A percentile compares a stretch with the other conserved stretches of the same genome.
Evolutionary conservation across 345 rosid genomes (phyloP).

Genomic region (Melastoma malabathricum): DNA sequence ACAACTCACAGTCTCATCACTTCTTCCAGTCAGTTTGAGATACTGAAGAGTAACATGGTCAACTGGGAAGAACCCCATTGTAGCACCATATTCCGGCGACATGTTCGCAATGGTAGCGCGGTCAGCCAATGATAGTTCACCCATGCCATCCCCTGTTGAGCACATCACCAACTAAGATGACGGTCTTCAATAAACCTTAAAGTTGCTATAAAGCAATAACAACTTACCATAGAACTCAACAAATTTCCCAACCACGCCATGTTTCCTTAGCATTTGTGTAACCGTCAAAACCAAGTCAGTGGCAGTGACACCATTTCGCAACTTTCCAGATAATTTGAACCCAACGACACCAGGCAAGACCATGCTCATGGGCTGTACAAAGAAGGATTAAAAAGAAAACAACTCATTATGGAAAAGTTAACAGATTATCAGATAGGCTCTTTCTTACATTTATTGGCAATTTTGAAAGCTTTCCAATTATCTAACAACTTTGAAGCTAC

Average conservation of each 20-base stretch:
- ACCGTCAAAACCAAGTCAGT: slow-evolving; percentile 96
- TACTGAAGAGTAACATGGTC: slow-evolving; percentile 92
- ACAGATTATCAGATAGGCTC: no score
- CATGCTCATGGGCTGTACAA: slow-evolving; percentile 97
- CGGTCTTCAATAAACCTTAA: neutral
- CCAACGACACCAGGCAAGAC: slow-evolving; percentile 99
- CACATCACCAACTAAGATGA: slow-evolving; percentile 8
- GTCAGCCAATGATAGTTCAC: slow-evolving; percentile 84
- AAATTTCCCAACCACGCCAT: slow-evolving; percentile 98
- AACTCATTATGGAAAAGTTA: no score
- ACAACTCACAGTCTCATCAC: slow-evolving; percentile 83
- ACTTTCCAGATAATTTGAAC: slow-evolving; percentile 78
- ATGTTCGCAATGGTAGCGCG: slow-evolving; percentile 98
- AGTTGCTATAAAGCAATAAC: neutral
- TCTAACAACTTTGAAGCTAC: no score
- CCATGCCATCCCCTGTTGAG: slow-evolving; percentile 80
- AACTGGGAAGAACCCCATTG: slow-evolving; percentile 99
- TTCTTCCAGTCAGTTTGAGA: slow-evolving; percentile 94
- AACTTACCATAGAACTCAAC: slow-evolving; percentile 91
- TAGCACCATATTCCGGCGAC: slow-evolving; percentile 99
- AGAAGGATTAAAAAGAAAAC: no score
- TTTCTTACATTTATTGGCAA: no score
- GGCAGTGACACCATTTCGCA: slow-evolving; percentile 85
- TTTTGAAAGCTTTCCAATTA: no score
- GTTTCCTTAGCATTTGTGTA: slow-evolving; percentile 97